phyloP scores from a whole-genome alignment of 1,139 yeast species.

The Zhuliangozyma parablackwelliae region DNA sequence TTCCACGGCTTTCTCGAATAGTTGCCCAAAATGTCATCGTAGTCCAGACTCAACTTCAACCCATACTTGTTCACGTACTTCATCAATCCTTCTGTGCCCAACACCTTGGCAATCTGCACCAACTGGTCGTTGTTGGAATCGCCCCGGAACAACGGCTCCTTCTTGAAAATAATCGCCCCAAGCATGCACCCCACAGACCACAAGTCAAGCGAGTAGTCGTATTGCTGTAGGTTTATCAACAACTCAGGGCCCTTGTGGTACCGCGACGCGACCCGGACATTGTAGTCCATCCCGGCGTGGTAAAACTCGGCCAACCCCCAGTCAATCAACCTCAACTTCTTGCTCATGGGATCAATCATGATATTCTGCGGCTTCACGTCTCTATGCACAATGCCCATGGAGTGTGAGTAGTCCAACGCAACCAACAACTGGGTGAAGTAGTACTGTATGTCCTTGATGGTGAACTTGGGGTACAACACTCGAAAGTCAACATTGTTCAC shows the following conservation, averaged over 20 bases:
- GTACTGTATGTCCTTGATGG: conserved; percentile 59
- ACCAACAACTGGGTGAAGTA: conserved; percentile 65
- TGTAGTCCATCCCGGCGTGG: conserved; percentile 73
- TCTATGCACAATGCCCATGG: conserved; percentile 81
- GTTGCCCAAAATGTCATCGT: conserved; percentile 63
- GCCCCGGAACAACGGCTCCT: conserved; percentile 77
- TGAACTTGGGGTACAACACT: conserved; percentile 62
- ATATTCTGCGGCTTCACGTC: conserved; percentile 84
- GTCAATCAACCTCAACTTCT: conserved; percentile 65
- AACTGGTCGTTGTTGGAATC: conserved; percentile 75
- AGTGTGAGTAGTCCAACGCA: conserved; percentile 73
- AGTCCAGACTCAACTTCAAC: conserved; percentile 57
- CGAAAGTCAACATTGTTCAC: conserved; percentile 71
- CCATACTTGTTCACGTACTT: conserved; percentile 59
- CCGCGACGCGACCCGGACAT: conserved; percentile 76
- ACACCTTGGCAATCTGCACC: conserved; percentile 71
- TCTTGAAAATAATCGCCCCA: conserved; percentile 71
- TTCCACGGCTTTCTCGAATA: conserved; percentile 67
- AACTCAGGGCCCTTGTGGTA: conserved; percentile 81
- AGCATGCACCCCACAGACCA: conserved; percentile 84
- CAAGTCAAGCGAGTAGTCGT: conserved; percentile 72
- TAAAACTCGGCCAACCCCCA: conserved; percentile 87
- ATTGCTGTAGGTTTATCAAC: conserved; percentile 66
- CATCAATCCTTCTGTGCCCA: conserved; percentile 68
- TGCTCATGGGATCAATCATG: conserved; percentile 69